Conservation (phyloP, 371 early-diverging fungal species). For the Mucor saturninus region DNA sequence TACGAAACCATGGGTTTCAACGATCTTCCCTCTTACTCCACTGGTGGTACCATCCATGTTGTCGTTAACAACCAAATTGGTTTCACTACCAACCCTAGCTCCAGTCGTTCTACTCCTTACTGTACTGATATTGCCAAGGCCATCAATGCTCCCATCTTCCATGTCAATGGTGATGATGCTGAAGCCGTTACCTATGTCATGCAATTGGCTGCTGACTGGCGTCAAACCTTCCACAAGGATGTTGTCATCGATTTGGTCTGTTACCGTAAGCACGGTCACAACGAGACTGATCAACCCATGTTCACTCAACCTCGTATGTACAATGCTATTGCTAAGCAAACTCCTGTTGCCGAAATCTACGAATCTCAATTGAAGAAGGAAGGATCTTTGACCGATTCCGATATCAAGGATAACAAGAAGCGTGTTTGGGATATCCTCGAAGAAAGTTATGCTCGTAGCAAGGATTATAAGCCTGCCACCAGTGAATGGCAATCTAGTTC, state of each 20-base stretch:
- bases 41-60: conserved; percentile 96
- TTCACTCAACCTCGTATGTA: conserved; percentile 99
- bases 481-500: conserved; percentile 94
- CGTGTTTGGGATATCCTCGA: conserved; percentile 91
- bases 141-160: conserved; percentile 94
- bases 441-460: conserved; percentile 87
- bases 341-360: conserved; percentile 85
- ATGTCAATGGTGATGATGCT: conserved; percentile 97
- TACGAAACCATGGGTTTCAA: conserved; percentile 96
- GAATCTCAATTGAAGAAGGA: conserved; percentile 80
- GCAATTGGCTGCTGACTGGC: conserved; percentile 95
- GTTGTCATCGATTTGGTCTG: conserved; percentile 96
- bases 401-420: conserved; percentile 86
- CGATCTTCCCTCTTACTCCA: conserved; percentile 92
- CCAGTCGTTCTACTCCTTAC: conserved; percentile 94
- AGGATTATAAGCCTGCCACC: conserved; percentile 85
- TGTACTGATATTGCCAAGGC: conserved; percentile 97
- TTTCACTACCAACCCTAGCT: conserved; percentile 96
- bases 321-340: conserved; percentile 83
- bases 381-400: conserved; percentile 79
- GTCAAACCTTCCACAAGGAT: conserved; percentile 94
- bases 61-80: conserved; percentile 99
- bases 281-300: conserved; percentile 97
- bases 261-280: conserved; percentile 97
- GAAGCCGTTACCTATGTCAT: conserved; percentile 95